Evolutionary conservation across 257 asterid genomes (phyloP).

Genomic region (Petunia axillaris): DNA sequence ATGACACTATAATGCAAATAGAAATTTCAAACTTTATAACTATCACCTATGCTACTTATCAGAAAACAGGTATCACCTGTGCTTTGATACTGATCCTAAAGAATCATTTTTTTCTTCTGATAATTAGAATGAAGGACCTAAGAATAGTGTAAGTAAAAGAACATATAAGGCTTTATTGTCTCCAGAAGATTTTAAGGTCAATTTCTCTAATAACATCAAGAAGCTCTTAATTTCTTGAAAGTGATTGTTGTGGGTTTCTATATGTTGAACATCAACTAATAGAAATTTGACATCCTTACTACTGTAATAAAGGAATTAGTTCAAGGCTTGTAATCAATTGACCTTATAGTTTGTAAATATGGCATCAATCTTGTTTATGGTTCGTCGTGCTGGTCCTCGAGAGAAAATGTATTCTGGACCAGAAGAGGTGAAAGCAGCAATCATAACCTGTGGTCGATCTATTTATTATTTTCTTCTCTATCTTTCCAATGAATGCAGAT

Average conservation of each 20-base stretch:
- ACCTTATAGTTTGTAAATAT: neutral
- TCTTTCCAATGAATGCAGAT: slow-evolving; percentile 54
- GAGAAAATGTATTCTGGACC: slow-evolving; percentile 83
- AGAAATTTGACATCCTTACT: too few relatives aligned
- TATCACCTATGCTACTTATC: neutral
- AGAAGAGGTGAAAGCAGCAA: slow-evolving; percentile 90
- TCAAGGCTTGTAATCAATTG: too few relatives aligned
- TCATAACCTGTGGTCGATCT: slow-evolving; percentile 85
- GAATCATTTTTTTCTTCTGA: neutral
- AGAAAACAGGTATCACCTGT: too few relatives aligned
- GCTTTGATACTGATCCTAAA: neutral
- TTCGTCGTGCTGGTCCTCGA: slow-evolving; percentile 92
- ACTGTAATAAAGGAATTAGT: too few relatives aligned
- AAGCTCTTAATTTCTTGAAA: neutral
- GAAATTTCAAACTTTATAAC: neutral
- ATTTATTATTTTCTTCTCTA: slow-evolving; percentile 41
- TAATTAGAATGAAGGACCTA: neutral
- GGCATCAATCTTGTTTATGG: slow-evolving; percentile 50
- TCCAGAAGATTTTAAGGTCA: neutral
- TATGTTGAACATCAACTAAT: too few relatives aligned
- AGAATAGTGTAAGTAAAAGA: slow-evolving; percentile 1
- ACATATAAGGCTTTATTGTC: neutral
- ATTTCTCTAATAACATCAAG: neutral
- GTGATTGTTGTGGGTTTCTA: too few relatives aligned
- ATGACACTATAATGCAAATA: neutral